Base-by-base conservation (phyloP, 192 early-diverging fungal species). In the Coemansia sp. region DNA sequence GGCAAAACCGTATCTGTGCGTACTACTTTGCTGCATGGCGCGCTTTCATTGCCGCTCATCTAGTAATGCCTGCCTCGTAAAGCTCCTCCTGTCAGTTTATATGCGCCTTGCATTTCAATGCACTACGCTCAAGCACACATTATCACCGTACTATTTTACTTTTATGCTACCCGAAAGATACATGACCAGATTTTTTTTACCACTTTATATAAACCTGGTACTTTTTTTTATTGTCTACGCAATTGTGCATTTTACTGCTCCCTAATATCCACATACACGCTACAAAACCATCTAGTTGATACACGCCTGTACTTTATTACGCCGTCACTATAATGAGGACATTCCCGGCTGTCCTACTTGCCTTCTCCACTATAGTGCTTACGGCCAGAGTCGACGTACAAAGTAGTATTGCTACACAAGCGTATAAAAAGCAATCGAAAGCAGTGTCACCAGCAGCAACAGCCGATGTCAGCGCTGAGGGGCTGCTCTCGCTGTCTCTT, bases 401-500 rank as follows among this genome's bases (percentile, higher is more conserved):
- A 7, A 61, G 59, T 13, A 10, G 21, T 21, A 20, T 9, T 52
- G 21, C 21, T 52, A 21, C 16, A 16, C 43, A 45, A 45, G 18
- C 43, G 20, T 8, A 16, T 45, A 20, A 6, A 12, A 53, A 14
- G 13, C 21, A 31, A 16, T 3, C 10, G 18, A 50, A 50, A 12
- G 11, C 18, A 8, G 47, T n/a, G 47, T 31, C 61, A 3, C 47
- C 42, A 45, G 61, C 45, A 16, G 45, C 28, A 31, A 31, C 50
- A 31, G 26, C 53, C 13, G 52, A 25, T 0, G 28, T 20, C 31
- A 34, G 16, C 28, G 65, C 45, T 1, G 52, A 67, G 33, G 65
- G 66, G 14, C 26, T 68, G 31, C 62, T 58, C 13, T 66, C 71
- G 20, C 60, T 66, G 18, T 13, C 62, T 10, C 31, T 73, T 1